Evolutionary conservation across 208 protist species (phyloP).

Genomic region (Crithidia brevicula): DNA sequence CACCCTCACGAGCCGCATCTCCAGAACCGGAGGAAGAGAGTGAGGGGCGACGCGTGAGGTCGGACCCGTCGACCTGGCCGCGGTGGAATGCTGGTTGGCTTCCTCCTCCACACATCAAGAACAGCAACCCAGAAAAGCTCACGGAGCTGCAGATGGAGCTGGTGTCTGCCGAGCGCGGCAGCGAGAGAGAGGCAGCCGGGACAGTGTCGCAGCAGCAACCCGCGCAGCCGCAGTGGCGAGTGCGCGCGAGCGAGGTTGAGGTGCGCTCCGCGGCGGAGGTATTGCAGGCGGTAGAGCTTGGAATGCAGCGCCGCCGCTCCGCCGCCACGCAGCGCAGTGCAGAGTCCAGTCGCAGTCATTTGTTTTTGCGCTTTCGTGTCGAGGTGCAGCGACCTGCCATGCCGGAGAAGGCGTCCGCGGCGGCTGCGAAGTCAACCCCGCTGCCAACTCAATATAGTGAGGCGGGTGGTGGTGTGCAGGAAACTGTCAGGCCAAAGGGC

Average conservation of each 20-base stretch:
- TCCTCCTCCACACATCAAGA: slow-evolving; percentile 26
- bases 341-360: slow-evolving; percentile 39
- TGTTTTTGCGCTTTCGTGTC: slow-evolving; percentile 37
- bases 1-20: not conserved
- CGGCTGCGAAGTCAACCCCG: slow-evolving; percentile 3
- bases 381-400: slow-evolving; percentile 19
- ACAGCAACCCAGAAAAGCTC: slow-evolving; percentile 28
- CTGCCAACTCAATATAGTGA: not conserved
- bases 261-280: slow-evolving; percentile 27
- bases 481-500: slow-evolving; percentile 16
- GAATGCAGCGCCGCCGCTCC: slow-evolving; percentile 28
- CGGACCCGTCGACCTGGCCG: slow-evolving; percentile 16
- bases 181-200: slow-evolving; percentile 1
- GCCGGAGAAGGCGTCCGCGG: slow-evolving; percentile 21
- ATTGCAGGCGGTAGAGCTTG: slow-evolving; percentile 28
- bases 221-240: slow-evolving; percentile 27
- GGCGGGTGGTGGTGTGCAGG: not conserved
- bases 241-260: slow-evolving; percentile 29
- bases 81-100: slow-evolving; percentile 35
- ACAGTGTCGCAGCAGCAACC: slow-evolving; percentile 19
- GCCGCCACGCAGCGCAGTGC: slow-evolving; percentile 24
- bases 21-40: not conserved
- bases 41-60: not conserved
- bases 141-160: slow-evolving; percentile 37
- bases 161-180: slow-evolving; percentile 9